A percentile compares a stretch with the other conserved stretches of the same genome.
These are phyloP conservation scores for Neurospora sp. DNA, from an alignment of 495 filamentous ascomycete species.

Conservation along the genomic window DNA sequence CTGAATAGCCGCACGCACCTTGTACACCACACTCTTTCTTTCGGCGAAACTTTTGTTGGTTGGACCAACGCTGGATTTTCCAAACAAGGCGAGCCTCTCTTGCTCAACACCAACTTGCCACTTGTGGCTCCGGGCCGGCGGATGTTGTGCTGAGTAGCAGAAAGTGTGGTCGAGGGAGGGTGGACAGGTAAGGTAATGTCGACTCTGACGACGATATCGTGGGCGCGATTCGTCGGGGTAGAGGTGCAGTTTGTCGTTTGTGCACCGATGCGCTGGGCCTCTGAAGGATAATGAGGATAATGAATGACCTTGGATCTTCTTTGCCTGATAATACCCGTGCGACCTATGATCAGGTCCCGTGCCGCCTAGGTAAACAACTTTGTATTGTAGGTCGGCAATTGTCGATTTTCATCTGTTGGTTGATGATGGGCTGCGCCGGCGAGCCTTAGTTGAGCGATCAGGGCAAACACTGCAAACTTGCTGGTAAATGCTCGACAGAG, in stretches of 20 bases:
- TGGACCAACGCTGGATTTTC: background rate
- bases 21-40: conserved; percentile 3
- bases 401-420: background rate
- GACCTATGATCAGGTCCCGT: conserved; percentile 1
- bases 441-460: background rate
- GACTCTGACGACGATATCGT: conserved; percentile 1
- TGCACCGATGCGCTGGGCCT: background rate
- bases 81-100: conserved; percentile 1
- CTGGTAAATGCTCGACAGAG: background rate
- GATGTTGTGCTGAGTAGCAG: conserved; percentile 3
- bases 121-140: conserved; percentile 6
- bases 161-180: background rate
- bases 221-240: background rate
- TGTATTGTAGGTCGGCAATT: conserved; percentile 3
- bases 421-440: background rate
- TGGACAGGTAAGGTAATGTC: background rate
- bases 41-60: background rate
- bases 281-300: conserved; percentile 3
- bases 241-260: background rate
- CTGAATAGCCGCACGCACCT: background rate
- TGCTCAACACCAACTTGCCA: background rate
- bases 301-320: conserved; percentile 1
- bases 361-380: conserved; percentile 1
- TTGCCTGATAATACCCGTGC: background rate
- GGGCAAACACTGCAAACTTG: background rate